Evolutionary conservation across 164 flowering plant species (phyloP).

Genomic region (Platanus orientalis): DNA sequence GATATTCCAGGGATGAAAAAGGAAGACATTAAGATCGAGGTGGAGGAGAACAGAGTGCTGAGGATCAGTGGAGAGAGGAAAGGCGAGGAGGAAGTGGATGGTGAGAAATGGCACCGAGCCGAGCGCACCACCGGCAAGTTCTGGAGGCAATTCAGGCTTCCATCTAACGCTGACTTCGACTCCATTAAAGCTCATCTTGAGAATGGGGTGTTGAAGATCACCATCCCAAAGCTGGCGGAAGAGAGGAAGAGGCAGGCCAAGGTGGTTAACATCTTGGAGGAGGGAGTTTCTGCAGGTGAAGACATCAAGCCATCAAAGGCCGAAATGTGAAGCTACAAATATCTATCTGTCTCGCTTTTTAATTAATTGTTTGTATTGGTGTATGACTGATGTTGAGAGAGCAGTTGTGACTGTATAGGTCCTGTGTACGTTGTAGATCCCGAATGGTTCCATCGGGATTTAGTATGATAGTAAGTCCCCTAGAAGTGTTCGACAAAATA

Average conservation of each 20-base stretch:
- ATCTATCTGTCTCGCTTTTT: no score
- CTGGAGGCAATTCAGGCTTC: constrained; percentile 44
- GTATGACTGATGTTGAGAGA: no score
- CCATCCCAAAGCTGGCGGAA: constrained; percentile 29
- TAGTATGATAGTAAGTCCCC: no score
- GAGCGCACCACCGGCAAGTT: constrained; percentile 39
- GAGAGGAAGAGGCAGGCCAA: constrained; percentile 31
- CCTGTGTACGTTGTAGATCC: no score
- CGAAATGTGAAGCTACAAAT: constrained; percentile 4
- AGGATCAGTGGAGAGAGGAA: constrained; percentile 40
- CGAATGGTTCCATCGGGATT: no score
- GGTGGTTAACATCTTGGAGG: constrained; percentile 27
- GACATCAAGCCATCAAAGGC: constrained; percentile 20
- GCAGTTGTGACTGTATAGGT: no score
- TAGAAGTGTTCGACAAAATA: no score
- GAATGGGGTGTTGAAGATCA: constrained; percentile 39
- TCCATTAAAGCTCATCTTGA: constrained; percentile 26
- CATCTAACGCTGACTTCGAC: constrained; percentile 32
- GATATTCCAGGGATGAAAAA: constrained; percentile 20
- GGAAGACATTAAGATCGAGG: constrained; percentile 40
- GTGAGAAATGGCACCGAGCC: constrained; percentile 38
- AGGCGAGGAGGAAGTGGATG: constrained; percentile 25
- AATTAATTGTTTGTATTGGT: no score
- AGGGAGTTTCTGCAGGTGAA: background rate
- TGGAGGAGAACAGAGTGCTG: constrained; percentile 39